Evolutionary conservation across 768 basidiomycete species (phyloP), one percentile per base, ranked within the genome.

Genomic region (Mycena polygramma): DNA sequence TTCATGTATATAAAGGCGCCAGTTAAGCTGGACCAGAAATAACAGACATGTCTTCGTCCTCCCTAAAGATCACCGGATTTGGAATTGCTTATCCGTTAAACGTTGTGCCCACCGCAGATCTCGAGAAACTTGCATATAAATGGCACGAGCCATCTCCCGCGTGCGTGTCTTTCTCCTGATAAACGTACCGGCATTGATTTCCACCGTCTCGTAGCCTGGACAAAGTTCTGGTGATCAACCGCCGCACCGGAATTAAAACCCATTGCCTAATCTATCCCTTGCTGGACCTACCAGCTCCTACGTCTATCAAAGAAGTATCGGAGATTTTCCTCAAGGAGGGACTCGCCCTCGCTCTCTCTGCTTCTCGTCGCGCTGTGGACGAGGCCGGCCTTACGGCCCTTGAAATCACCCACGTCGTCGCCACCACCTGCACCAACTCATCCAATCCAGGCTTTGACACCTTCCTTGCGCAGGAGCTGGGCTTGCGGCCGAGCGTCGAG

Each of bases 51-150:
- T 35, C 62, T 45, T 43, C 61, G 17, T 88, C 10, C 81, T 79
- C 19, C 86, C 85, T 71, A 15, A 66, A 58, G 54, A 53, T 71
- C 26, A 71, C 70, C 52, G 70, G 70, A 7, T 36, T 71, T 15
- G 70, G 65, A 35, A 35, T 63, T 7, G 65, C 65, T 11, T 67
- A 71, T 10, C 70, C 70, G 9, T 48, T 45, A 15, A 36, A 62
- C 37, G 48, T 55, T 14, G 59, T 45, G 1, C 60, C 70, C 4
- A 49, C 49, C 24, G 70, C 43, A 15, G 70, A 67, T 24, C 48
- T 66, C 17, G 59, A 66, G 11, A 62, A 66, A 30, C 20, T 57
- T 13, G 70, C 66, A 30, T 66, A 67, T 35, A 66, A 66, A 55
- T 63, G 39, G 26, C 64, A 66, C 54, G n/a, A 62, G 19, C 59